Base-by-base conservation (phyloP, 2,329 filamentous ascomycete genomes). In the Corniculantispora saksenae region DNA sequence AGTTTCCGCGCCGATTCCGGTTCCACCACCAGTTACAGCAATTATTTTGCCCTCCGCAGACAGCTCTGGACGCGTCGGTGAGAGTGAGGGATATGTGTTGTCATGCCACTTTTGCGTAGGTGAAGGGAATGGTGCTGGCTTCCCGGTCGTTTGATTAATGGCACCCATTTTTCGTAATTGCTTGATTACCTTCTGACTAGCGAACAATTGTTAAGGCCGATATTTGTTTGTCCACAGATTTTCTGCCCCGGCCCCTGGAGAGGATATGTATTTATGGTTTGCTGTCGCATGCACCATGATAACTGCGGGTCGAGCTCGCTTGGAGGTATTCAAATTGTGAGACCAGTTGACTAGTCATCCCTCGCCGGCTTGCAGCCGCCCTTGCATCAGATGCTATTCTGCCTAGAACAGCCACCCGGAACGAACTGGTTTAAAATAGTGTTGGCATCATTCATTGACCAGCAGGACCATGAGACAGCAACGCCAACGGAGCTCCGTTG, bases 21-120 rank as follows among this genome's bases (percentile, higher is more conserved):
- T 80, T 5, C 83, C 83, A 19, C 83, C 84, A n/a, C 84, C 84
- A 1, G 84, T 86, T 55, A 86, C 81, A 35, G 85, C 66, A 51
- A 85, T 82, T 0, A 78, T 81, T 68, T 83, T 85, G 48, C 75
- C 79, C 8, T 73, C 59, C 0, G 69, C 67, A 1, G 65, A 71
- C 2, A 78, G 71, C 27, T 71, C 64, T 0, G 71, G 68, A 1
- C 69, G 69, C 0, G 58, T 32, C 0, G 75, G 72, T 32, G 69
- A 67, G 47, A 77, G 72, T 21, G 69, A 64, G 0, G 72, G 64
- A 56, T 77, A 77, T 10, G 67, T 38, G 13, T 64, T 56, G 32
- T 68, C 66, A 21, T 59, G 67, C 48, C 62, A 66, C 1, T 50
- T 70, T 50, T 66, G 63, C 54, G 67, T 70, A 21, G 69, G 67